Evolutionary conservation across 768 basidiomycete species (phyloP), one percentile per base, ranked within the genome.

Genomic region (Auriscalpium vulgare): DNA sequence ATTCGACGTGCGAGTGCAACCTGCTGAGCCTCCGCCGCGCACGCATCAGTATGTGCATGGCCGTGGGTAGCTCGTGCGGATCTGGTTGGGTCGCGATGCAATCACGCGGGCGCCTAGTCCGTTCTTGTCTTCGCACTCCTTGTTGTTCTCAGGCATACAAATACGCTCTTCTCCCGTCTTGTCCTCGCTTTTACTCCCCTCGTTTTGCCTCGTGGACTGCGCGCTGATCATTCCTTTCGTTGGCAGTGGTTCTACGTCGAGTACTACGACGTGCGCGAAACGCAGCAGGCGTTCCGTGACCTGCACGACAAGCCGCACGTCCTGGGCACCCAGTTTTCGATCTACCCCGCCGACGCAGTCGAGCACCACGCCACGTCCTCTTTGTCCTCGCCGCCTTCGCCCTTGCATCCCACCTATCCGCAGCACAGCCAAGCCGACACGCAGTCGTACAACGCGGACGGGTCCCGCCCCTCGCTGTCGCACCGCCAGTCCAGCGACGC

Each of bases 261-360:
- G 59, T 92, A 80, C 65, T 85, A 77, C 64, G 87, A 91, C 63
- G 74, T 80, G 29, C 76, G 85, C 23, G 76, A 78, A 40, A 82
- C 85, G 7, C 69, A 74, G 40, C 62, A 66, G 10, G 87, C 88
- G 13, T 77, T 72, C 62, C 67, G 69, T 47, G 71, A 71, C 47
- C 69, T 91, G 17, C 64, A 85, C 48, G 74, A 75, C 36, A 59
- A 49, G 50, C 53, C 56, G 17, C 62, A 60, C 49, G 60, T 59
- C 44, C 49, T 63, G 47, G 60, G 59, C 7, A 54, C 53, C 34
- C 57, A 59, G 49, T 53, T 62, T 29, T 17, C 48, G 10, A 54
- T 62, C 19, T 62, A 56, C 55, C 56, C 50, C 10, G 56, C 56
- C 14, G 55, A 58, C 46, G 34, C 56, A 16, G 14, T 59, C 17